A percentile compares a stretch with the other conserved stretches of the same genome.
Evolutionary conservation across 116 monocot genomes (phyloP).

Genomic region (Iris pallida): DNA sequence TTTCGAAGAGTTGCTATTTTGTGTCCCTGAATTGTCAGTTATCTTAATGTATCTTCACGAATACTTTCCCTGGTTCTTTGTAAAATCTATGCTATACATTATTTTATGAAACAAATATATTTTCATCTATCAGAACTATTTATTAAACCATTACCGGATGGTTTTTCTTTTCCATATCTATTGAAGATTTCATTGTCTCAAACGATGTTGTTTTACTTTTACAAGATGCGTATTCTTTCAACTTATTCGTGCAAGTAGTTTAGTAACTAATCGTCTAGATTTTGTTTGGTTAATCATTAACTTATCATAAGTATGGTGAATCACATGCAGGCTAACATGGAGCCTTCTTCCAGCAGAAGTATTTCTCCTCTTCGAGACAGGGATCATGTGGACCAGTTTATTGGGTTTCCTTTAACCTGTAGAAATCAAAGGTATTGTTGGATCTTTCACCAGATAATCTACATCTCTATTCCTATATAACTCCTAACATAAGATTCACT

Average conservation of each 20-base stretch:
- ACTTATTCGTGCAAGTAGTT: neutral
- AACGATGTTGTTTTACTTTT: neutral
- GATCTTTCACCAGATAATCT: neutral
- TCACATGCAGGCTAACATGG: constrained; percentile 29
- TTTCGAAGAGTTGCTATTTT: too few species aligned
- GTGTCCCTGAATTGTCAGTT: too few species aligned
- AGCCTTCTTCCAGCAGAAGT: constrained; percentile 33
- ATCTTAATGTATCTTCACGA: too few species aligned
- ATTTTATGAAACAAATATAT: neutral
- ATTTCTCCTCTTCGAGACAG: constrained; percentile 47
- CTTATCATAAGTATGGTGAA: neutral
- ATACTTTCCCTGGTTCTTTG: too few species aligned
- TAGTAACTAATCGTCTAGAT: neutral
- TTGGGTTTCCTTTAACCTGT: constrained; percentile 14
- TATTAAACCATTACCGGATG: neutral
- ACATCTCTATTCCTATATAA: neutral
- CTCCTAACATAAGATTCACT: neutral
- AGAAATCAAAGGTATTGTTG: constrained; percentile 43
- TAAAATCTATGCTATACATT: neutral
- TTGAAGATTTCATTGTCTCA: too few species aligned
- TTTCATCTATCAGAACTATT: neutral
- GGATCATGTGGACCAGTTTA: constrained; percentile 21
- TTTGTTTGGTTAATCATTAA: neutral
- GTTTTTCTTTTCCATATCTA: neutral
- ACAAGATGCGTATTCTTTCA: neutral